phyloP scores from a whole-genome alignment of 1,284 basidiomycete genomes.

The Rugosomyces carneus region DNA sequence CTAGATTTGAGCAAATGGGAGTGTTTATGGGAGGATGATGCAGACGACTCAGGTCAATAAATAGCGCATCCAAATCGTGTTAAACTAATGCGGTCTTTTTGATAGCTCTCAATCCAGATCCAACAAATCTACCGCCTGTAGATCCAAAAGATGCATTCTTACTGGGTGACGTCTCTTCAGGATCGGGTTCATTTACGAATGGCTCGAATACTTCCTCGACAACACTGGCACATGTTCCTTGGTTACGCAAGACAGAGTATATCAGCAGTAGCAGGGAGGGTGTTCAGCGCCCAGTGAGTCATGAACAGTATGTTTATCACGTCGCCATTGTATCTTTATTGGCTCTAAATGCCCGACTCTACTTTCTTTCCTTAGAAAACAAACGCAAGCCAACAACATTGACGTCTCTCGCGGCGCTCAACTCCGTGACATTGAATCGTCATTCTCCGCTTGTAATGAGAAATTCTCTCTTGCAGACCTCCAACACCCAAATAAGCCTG shows the following conservation, averaged over 20 bases:
- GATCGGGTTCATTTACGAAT: conserved; percentile 36
- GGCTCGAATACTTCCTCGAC: conserved; percentile 33
- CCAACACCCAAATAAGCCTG: conserved; percentile 75
- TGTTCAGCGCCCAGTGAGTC: conserved; percentile 39
- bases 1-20: conserved; percentile 80
- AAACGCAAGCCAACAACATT: conserved; percentile 44
- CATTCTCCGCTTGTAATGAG: conserved; percentile 65
- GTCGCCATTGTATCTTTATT: neutral
- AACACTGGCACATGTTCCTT: conserved; percentile 68
- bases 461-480: conserved; percentile 53
- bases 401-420: conserved; percentile 80
- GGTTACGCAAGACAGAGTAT: conserved; percentile 88
- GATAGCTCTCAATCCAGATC: conserved; percentile 61
- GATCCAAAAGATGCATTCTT: conserved; percentile 72
- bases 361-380: conserved; percentile 39
- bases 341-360: neutral
- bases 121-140: conserved; percentile 49
- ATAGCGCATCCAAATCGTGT: neutral
- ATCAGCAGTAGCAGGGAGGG: conserved; percentile 67
- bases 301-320: conserved; percentile 48
- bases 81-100: neutral
- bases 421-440: conserved; percentile 75
- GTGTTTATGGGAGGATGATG: conserved; percentile 76
- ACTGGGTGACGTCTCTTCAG: conserved; percentile 50
- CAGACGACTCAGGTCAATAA: conserved; percentile 57